Conservation (phyloP, 1,284 basidiomycete genomes). For the Gymnopus androsaceus region DNA sequence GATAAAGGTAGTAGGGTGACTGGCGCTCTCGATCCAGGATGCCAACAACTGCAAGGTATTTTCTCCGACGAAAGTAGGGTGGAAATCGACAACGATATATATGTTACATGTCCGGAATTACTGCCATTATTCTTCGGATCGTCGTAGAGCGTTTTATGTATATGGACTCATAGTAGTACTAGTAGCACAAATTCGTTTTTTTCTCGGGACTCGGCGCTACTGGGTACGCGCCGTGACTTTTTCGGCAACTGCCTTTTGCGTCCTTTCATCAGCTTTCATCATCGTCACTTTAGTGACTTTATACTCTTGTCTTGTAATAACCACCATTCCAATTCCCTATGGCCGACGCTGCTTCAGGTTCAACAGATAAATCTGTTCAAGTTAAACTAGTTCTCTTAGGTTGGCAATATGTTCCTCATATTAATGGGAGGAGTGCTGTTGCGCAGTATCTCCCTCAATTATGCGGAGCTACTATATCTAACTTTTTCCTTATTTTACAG, state of each 20-base stretch:
- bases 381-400: slow-evolving; percentile 89
- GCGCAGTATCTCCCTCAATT: slow-evolving; percentile 6
- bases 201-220: too few species aligned
- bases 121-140: slow-evolving; percentile 38
- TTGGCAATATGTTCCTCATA: slow-evolving; percentile 36
- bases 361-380: slow-evolving; percentile 83
- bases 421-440: neutral
- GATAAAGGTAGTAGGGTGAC: neutral
- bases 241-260: too few species aligned
- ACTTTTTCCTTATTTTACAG: slow-evolving; percentile 41
- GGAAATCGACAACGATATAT: slow-evolving; percentile 53
- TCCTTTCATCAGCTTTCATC: neutral
- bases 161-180: neutral
- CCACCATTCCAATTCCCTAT: slow-evolving; percentile 38
- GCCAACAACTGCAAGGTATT: slow-evolving; percentile 45
- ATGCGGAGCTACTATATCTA: slow-evolving; percentile 6
- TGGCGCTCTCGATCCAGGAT: slow-evolving; percentile 33
- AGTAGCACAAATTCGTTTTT: neutral
- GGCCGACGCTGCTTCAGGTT: slow-evolving; percentile 71
- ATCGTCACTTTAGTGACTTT: neutral
- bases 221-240: too few species aligned
- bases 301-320: slow-evolving; percentile 7
- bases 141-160: neutral
- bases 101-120: slow-evolving; percentile 48
- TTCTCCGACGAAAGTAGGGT: slow-evolving; percentile 35